Evolutionary conservation across 1,284 basidiomycete genomes (phyloP).

Genomic region (Trametes pubescens): DNA sequence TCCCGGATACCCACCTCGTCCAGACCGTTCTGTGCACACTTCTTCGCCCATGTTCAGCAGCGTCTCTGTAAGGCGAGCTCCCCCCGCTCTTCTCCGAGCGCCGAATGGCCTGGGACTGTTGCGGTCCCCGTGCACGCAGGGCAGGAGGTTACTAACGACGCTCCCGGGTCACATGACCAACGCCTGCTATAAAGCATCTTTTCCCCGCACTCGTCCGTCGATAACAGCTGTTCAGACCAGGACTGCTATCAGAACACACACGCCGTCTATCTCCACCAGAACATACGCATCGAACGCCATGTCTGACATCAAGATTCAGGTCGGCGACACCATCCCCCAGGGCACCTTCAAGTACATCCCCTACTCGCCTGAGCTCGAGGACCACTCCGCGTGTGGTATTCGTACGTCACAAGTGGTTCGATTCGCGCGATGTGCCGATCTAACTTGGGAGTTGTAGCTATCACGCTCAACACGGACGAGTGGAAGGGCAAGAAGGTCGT

Average conservation of each 20-base stretch:
- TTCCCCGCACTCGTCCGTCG: conserved; percentile 5
- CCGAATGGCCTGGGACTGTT: background rate
- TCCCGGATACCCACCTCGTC: conserved; percentile 9
- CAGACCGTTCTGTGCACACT: conserved; percentile 12
- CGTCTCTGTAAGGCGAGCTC: conserved; percentile 8
- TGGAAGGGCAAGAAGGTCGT: conserved; percentile 90
- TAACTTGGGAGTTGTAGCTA: conserved; percentile 46
- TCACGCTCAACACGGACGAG: conserved; percentile 61
- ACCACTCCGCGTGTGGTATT: conserved; percentile 67
- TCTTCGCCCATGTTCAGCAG: conserved; percentile 15
- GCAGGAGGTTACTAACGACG: conserved; percentile 32
- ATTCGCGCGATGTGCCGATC: conserved; percentile 17
- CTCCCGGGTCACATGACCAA: conserved; percentile 27
- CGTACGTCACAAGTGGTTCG: conserved; percentile 53
- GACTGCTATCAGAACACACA: conserved; percentile 5
- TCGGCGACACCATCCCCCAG: conserved; percentile 72
- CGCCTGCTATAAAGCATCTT: conserved; percentile 18
- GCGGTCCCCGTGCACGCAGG: conserved; percentile 4
- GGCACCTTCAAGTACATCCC: conserved; percentile 71
- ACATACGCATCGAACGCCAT: conserved; percentile 29
- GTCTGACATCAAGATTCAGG: conserved; percentile 49
- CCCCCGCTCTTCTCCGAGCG: conserved; percentile 2
- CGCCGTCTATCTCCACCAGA: conserved; percentile 5
- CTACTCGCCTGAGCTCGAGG: conserved; percentile 71
- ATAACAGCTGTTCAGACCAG: background rate